A percentile compares a stretch with the other conserved stretches of the same genome.
Conservation (phyloP, 1,139 yeast genomes). For the Hyphopichia wangnamkhiaoensis region DNA sequence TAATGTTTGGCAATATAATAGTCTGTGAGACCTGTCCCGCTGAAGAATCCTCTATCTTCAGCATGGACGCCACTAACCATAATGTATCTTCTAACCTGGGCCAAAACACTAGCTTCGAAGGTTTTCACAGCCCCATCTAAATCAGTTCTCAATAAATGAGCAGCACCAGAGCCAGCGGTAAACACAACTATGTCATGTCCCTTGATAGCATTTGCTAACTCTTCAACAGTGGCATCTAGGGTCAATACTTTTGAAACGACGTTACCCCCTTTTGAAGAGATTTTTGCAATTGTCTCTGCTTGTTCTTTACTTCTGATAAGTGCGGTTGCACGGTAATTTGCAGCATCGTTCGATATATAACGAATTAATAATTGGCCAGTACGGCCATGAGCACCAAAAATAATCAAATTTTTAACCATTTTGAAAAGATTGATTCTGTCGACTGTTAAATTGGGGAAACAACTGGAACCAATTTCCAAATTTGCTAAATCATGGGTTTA, state of each 20-base stretch:
- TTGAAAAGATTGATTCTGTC: slow-evolving; percentile 5
- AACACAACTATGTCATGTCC: slow-evolving; percentile 62
- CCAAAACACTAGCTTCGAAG: slow-evolving; percentile 53
- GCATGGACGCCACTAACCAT: slow-evolving; percentile 61
- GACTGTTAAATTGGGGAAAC: neutral
- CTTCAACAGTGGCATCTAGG: slow-evolving; percentile 31
- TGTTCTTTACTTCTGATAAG: slow-evolving; percentile 53
- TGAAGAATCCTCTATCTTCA: slow-evolving; percentile 42
- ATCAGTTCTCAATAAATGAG: slow-evolving; percentile 54
- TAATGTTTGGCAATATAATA: slow-evolving; percentile 57
- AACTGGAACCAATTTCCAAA: neutral
- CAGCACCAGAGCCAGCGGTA: slow-evolving; percentile 67
- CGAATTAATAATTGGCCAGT: slow-evolving; percentile 45
- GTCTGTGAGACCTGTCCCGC: slow-evolving; percentile 23
- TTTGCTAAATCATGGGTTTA: neutral
- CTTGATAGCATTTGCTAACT: slow-evolving; percentile 36
- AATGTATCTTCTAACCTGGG: slow-evolving; percentile 49
- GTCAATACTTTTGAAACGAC: slow-evolving; percentile 40
- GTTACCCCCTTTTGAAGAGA: slow-evolving; percentile 30
- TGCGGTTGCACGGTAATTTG: slow-evolving; percentile 45
- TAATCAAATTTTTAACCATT: slow-evolving; percentile 15
- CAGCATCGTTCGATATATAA: slow-evolving; percentile 23
- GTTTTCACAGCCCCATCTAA: slow-evolving; percentile 63
- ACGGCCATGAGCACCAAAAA: slow-evolving; percentile 66
- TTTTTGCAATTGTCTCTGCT: slow-evolving; percentile 28